These are phyloP conservation scores for Sclerotinia glacialis DNA, from an alignment of 2,329 filamentous ascomycete genomes.

Conservation along the genomic window DNA sequence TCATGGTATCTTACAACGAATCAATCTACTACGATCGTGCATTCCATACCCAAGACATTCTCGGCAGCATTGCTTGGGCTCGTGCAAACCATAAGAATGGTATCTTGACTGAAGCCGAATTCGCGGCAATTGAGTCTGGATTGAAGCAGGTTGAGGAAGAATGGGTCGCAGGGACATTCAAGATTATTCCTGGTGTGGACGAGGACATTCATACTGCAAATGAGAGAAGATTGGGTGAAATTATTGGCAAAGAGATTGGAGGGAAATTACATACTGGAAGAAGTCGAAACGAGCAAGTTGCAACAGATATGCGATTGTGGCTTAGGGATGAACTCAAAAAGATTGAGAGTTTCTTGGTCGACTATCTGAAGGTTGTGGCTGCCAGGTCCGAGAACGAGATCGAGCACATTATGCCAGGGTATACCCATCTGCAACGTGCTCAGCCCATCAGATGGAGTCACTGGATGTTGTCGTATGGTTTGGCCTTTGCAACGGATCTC, in stretches of 20 bases:
- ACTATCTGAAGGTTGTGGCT: conserved; percentile 67
- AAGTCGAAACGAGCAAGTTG: conserved; percentile 87
- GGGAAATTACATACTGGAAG: conserved; percentile 89
- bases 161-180: conserved; percentile 52
- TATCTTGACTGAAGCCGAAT: conserved; percentile 71
- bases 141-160: conserved; percentile 56
- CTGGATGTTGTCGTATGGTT: conserved; percentile 74
- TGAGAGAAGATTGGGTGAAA: conserved; percentile 71
- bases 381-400: conserved; percentile 71
- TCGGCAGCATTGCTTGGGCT: conserved; percentile 77
- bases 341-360: conserved; percentile 66
- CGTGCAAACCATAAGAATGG: conserved; percentile 73
- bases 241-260: conserved; percentile 80
- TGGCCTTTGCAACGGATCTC: conserved; percentile 69
- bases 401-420: conserved; percentile 76
- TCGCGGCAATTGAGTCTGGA: conserved; percentile 69
- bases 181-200: conserved; percentile 52
- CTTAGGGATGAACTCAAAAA: conserved; percentile 69
- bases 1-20: conserved; percentile 84
- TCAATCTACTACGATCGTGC: conserved; percentile 74
- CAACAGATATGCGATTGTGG: conserved; percentile 89
- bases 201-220: conserved; percentile 68
- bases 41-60: conserved; percentile 78
- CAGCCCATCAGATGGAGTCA: conserved; percentile 78
- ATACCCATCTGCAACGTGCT: conserved; percentile 83